Base-by-base conservation (phyloP, 176 grass and related monocot species). In the Zea luxurians region DNA sequence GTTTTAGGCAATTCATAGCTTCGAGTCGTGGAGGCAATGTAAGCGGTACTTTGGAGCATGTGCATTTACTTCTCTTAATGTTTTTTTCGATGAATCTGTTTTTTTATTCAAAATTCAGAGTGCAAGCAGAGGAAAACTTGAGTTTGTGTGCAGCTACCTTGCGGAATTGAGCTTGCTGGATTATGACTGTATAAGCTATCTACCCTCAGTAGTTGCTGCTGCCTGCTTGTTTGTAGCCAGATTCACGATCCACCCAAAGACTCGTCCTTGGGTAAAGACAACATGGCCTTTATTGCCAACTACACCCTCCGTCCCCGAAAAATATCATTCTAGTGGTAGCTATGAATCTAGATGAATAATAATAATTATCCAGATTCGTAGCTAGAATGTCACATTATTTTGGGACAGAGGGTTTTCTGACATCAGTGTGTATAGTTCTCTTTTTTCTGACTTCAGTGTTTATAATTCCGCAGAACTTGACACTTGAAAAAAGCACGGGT, bases 101-200 rank as follows among this genome's bases (percentile, higher is more conserved):
- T 58, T 41, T 47, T 4, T 8, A 21, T 68, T 69, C n/a, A 75
- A 83, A 54, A 13, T 75, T 13, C 20, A 88, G 86, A 3, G 13
- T 62, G n/a, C 27, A 68, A 75, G 8, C 8, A 38, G 54, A 36
- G 44, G 41, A 75, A 74, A 38, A 21, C 60, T 90, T 73, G 87
- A 87, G 55, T 82, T 78, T 16, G 37, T 82, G 82, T 65, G 66
- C 7, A 80, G 52, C 66, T 93, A 90, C 69, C 91, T 93, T 17
- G 91, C 84, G n/a, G 91, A 93, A 41, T 76, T 90, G 79, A 93
- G 87, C 69, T 83, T 93, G 78, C 9, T 87, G 35, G 91, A 93
- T 74, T 79, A 85, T 4, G 78, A 74, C 21, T 90, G 84, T 21
- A 49, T 89, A 61, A 80, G 38, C 74, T 93, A 87, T 52, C 71